Evolutionary conservation across 108 stramenopile genomes (phyloP).

Genomic region (Phaeodactylum tricornutum): DNA sequence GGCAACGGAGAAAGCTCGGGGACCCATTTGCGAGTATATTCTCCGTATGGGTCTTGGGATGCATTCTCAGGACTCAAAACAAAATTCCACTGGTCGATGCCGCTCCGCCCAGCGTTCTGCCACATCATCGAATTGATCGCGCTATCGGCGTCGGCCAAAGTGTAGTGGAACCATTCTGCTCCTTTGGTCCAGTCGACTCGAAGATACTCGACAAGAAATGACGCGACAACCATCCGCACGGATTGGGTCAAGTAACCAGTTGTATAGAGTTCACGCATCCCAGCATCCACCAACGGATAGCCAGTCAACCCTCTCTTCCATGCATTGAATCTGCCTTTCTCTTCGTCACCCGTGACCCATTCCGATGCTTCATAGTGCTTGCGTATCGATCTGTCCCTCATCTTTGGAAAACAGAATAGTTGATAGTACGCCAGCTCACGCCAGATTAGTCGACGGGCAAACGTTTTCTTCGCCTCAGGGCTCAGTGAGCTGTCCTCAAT

Average conservation of each 20-base stretch:
- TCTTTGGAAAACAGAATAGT: slow-evolving; percentile 18
- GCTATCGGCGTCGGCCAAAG: slow-evolving; percentile 37
- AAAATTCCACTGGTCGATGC: slow-evolving; percentile 40
- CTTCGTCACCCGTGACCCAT: slow-evolving; percentile 25
- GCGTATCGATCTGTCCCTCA: slow-evolving; percentile 22
- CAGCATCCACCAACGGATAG: slow-evolving; percentile 77
- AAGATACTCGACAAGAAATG: slow-evolving; percentile 31
- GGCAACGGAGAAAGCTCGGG: no score
- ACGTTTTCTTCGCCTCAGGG: no score
- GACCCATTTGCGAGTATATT: slow-evolving; percentile 25
- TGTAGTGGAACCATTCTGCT: slow-evolving; percentile 42
- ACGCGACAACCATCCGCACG: slow-evolving; percentile 34
- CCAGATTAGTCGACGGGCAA: slow-evolving; percentile 31
- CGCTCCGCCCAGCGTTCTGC: slow-evolving; percentile 36
- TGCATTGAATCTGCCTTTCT: slow-evolving; percentile 19
- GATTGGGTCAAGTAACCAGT: slow-evolving; percentile 75
- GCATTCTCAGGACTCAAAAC: slow-evolving; percentile 21
- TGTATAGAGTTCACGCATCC: slow-evolving; percentile 69
- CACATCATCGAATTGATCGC: slow-evolving; percentile 53
- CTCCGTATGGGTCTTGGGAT: slow-evolving; percentile 30
- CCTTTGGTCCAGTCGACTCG: slow-evolving; percentile 34
- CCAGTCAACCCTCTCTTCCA: slow-evolving; percentile 74
- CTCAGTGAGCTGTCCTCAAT: no score
- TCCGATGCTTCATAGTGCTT: slow-evolving; percentile 23
- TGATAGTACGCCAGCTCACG: slow-evolving; percentile 37